phyloP scores from a whole-genome alignment of 106 monocot species.

The Posidonia australis region DNA sequence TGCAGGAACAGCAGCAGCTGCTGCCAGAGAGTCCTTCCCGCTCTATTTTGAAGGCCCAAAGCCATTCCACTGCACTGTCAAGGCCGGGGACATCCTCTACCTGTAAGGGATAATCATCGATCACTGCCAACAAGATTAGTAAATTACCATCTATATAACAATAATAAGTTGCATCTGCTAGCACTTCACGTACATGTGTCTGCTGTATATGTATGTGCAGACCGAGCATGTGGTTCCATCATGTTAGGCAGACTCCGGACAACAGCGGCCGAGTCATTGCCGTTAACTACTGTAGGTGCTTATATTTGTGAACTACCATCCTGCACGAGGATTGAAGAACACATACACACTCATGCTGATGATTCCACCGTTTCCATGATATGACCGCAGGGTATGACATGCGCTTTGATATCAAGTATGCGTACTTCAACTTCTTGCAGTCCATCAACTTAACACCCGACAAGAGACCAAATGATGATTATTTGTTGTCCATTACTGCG shows the following conservation, averaged over 20 bases:
- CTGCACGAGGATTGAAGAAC: too few relatives aligned
- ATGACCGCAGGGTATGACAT: conserved; percentile 91
- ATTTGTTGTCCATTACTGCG: neutral
- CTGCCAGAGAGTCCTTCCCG: conserved; percentile 52
- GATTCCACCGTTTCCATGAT: neutral
- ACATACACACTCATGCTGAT: neutral
- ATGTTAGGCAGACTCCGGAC: conserved; percentile 78
- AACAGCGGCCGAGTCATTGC: conserved; percentile 63
- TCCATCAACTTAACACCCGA: conserved; percentile 11
- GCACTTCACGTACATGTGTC: too few relatives aligned
- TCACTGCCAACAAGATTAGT: too few relatives aligned
- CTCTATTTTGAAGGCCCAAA: conserved; percentile 60
- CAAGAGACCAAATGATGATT: neutral
- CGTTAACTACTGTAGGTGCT: conserved; percentile 66
- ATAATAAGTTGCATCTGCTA: too few relatives aligned
- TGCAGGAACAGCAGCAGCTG: too few relatives aligned
- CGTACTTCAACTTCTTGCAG: conserved; percentile 67
- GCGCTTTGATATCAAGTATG: conserved; percentile 84
- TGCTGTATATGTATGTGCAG: conserved; percentile 10
- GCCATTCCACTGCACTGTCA: conserved; percentile 66
- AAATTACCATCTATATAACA: too few relatives aligned
- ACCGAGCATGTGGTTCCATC: conserved; percentile 99
- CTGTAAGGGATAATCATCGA: conserved; percentile 46
- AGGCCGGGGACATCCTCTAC: conserved; percentile 83
- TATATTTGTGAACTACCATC: neutral